These are phyloP conservation scores for Ceratocystiopsis minuta DNA, from an alignment of 2,329 filamentous ascomycete genomes.

Conservation along the genomic window DNA sequence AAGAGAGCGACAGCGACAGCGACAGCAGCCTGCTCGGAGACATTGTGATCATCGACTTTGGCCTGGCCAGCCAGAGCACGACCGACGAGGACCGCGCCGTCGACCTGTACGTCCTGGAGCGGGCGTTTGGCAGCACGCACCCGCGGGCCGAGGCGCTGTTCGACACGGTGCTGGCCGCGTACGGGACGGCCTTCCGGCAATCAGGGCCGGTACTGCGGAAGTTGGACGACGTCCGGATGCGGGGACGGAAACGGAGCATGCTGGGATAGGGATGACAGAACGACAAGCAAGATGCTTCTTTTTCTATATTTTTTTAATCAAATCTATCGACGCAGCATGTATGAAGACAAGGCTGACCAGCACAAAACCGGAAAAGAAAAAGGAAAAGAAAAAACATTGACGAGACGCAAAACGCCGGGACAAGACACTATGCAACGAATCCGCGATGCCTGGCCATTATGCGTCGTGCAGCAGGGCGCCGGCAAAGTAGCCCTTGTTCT, in stretches of 20 bases:
- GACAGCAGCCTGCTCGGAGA: conserved; percentile 40
- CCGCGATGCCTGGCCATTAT: conserved; percentile 5
- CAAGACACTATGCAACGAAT: not conserved
- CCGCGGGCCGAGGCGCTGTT: conserved; percentile 68
- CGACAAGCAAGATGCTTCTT: not conserved
- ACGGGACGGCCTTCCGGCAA: conserved; percentile 57
- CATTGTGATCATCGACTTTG: conserved; percentile 86
- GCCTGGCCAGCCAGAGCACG: conserved; percentile 61
- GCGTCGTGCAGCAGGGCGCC: conserved; percentile 48
- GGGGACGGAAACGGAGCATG: conserved; percentile 95
- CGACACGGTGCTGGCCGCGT: conserved; percentile 52
- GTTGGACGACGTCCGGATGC: conserved; percentile 80
- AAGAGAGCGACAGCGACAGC: conserved; percentile 4
- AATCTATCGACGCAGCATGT: too few relatives aligned
- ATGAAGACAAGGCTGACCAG: too few relatives aligned
- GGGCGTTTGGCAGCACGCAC: conserved; percentile 89
- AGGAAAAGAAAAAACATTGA: not conserved
- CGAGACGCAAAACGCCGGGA: not conserved
- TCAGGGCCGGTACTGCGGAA: conserved; percentile 58
- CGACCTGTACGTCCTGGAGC: conserved; percentile 86
- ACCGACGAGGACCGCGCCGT: conserved; percentile 90
- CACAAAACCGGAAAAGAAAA: not conserved
- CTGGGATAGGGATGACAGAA: conserved; percentile 39
- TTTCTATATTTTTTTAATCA: too few relatives aligned
- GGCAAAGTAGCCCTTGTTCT: conserved; percentile 97